Conservation (phyloP, 257 asterid species). For the Striga asiatica region DNA sequence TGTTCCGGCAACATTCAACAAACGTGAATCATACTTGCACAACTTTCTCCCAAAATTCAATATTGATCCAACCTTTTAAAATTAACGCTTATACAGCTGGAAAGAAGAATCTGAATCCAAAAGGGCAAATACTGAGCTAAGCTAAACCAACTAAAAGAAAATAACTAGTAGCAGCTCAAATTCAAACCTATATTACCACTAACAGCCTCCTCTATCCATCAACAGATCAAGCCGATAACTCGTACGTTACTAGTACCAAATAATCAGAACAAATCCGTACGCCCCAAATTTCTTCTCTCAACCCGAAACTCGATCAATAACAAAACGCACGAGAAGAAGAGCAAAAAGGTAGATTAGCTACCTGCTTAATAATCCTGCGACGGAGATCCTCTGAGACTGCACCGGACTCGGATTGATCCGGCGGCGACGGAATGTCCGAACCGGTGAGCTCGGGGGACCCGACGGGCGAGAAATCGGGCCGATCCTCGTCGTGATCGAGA, state of each 20-base stretch:
- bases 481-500: slow-evolving; percentile 34
- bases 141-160: background rate
- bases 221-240: background rate
- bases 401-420: slow-evolving; percentile 30
- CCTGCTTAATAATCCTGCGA: slow-evolving; percentile 74
- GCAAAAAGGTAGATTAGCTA: background rate
- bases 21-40: background rate
- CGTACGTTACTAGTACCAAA: background rate
- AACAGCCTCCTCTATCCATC: background rate
- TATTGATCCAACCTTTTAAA: background rate
- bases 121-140: background rate
- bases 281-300: background rate
- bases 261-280: background rate
- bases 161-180: background rate
- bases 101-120: background rate
- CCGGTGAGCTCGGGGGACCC: slow-evolving; percentile 56
- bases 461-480: slow-evolving; percentile 45
- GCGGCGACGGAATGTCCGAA: slow-evolving; percentile 24
- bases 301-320: slow-evolving; percentile 4
- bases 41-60: background rate
- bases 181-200: slow-evolving; percentile 10
- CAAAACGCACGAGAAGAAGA: background rate
- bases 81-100: background rate
- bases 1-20: background rate
- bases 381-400: slow-evolving; percentile 58